Conservation (phyloP, 176 grass and related monocot genomes). For the Elymus sibiricus region DNA sequence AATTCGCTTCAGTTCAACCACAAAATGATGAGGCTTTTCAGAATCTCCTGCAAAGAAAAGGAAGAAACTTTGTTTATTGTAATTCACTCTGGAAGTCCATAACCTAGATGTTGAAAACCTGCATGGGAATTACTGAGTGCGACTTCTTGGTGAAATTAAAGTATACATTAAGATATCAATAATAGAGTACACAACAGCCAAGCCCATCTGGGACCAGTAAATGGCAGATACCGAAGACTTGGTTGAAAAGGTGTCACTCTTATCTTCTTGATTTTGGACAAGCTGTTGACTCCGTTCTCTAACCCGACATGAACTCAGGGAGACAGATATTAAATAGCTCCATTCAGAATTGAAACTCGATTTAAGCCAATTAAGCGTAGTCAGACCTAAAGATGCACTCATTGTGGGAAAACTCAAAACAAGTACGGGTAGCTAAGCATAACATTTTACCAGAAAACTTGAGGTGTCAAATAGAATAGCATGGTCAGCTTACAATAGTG, state of each 20-base stretch:
- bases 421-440: neutral
- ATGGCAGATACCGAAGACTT: neutral
- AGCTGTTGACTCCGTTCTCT: neutral
- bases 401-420: neutral
- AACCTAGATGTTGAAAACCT: neutral
- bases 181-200: neutral
- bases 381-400: neutral
- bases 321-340: neutral
- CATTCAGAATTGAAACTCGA: neutral
- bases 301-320: neutral
- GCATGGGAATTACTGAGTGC: neutral
- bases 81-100: neutral
- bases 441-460: neutral
- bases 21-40: conserved; percentile 16
- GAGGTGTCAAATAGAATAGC: neutral
- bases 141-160: conserved; percentile 17
- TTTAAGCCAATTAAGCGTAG: neutral
- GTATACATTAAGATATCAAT: neutral
- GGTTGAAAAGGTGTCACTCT: neutral
- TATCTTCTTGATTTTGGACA: neutral
- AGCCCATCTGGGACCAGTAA: neutral
- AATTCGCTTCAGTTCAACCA: conserved; percentile 38
- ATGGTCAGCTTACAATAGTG: neutral
- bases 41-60: conserved; percentile 29
- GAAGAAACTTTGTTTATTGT: neutral